Conservation (phyloP, 129 eudicot species). For the Centaurea solstitialis region DNA sequence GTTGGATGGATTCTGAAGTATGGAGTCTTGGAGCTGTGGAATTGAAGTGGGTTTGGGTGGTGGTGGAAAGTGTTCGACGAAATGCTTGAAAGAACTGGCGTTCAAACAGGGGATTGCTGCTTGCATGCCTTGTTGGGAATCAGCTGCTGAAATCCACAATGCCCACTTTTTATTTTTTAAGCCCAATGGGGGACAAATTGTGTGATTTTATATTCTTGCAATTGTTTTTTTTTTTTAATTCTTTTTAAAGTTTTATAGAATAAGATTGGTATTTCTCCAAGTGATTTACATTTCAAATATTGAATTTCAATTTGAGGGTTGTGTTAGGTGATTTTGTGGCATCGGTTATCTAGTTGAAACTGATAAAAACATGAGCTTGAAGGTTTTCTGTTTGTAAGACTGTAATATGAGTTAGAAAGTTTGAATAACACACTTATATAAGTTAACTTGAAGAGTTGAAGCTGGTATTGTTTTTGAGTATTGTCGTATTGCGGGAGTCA, state of each 20-base stretch:
- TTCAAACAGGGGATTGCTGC: conserved; percentile 20
- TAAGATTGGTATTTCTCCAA: not conserved
- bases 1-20: conserved; percentile 25
- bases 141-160: not conserved
- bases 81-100: conserved; percentile 42
- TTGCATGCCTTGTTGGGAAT: conserved; percentile 48
- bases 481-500: not conserved
- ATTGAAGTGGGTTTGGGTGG: too few relatives aligned
- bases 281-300: not conserved
- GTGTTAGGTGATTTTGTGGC: too few relatives aligned
- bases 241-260: too few relatives aligned
- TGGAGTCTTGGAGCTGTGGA: conserved; percentile 29
- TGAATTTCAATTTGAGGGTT: too few relatives aligned
- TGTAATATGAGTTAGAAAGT: not conserved
- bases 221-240: too few relatives aligned
- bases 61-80: conserved; percentile 47
- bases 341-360: too few relatives aligned
- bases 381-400: not conserved
- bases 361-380: not conserved
- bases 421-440: too few relatives aligned
- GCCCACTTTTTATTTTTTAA: too few relatives aligned
- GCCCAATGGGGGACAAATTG: too few relatives aligned
- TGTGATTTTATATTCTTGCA: too few relatives aligned
- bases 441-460: too few relatives aligned
- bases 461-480: too few relatives aligned